Evolutionary conservation across 2,329 filamentous ascomycete species (phyloP), one percentile per base, ranked within the genome.

Genomic region (Cytospora piceicola): DNA sequence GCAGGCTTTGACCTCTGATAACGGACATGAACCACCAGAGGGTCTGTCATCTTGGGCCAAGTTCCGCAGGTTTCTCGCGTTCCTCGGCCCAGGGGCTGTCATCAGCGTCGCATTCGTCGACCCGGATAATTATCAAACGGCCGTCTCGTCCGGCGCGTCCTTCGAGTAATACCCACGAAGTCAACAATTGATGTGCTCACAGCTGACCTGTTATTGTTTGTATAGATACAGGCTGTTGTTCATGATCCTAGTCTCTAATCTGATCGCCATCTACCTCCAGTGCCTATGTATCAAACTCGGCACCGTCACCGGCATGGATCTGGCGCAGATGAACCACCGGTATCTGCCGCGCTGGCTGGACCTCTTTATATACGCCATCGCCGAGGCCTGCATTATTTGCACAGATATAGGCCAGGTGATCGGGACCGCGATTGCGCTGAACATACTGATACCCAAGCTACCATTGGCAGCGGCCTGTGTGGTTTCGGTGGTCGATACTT

Each of bases 341-440:
- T 86, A 87, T 73, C 78, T 89, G 11, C 88, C 88, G 2, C 78
- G 77, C 67, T 90, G 88, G 88, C 72, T 90, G 60, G 88, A 86
- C 63, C 81, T 83, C 51, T 73, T 81, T 36, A 77, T 90, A 15
- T 90, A 90, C 71, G 75, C 83, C 42, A 79, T 90, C 66, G 83
- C 87, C 1, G 88, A 90, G 74, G 78, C 82, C 5, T 87, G 86
- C 62, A 90, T 90, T 64, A 85, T 90, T 61, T 87, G 87, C 1
- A 90, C 88, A 0, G 88, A 90, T 72, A 85, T 90, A 69, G 88
- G 87, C 58, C 63, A 82, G 79, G 87, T 90, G 20, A 89, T 90
- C 69, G 88, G 88, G 56, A 88, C 86, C 32, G 88, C 88, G n/a
- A 89, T 90, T 68, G 87, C 85, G 3, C 77, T 90, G 54, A 89